Percentiles rank a stretch among this genome's conserved stretches.
Conservation (phyloP, 208 protist species). For the Leishmania gerbilli region DNA sequence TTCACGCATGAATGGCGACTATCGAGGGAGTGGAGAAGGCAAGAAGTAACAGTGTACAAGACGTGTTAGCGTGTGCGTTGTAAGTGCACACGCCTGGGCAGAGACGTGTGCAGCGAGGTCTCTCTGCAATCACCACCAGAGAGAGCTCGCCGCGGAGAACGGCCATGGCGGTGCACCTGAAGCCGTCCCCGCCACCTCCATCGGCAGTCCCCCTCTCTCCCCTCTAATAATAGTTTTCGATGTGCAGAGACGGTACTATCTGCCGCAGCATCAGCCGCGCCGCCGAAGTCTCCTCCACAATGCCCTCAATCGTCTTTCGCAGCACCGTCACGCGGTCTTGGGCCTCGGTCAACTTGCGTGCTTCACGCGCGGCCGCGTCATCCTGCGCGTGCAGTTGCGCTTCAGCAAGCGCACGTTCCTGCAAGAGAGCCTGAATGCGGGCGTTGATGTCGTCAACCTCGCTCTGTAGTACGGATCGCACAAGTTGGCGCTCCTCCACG, state of each 20-base stretch:
- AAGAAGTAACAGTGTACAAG: conserved; percentile 4
- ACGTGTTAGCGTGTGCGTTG: background rate
- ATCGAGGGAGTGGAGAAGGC: background rate
- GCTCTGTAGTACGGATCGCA: conserved; percentile 45
- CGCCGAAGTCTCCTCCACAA: conserved; percentile 54
- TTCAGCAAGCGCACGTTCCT: conserved; percentile 70
- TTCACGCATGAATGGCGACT: background rate
- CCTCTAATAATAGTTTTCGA: conserved; percentile 74
- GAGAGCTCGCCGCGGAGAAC: background rate
- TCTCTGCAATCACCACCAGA: background rate
- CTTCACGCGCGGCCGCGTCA: conserved; percentile 27
- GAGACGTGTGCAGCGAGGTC: background rate
- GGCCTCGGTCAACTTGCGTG: conserved; percentile 59
- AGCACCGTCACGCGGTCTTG: conserved; percentile 62
- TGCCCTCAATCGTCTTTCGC: conserved; percentile 62
- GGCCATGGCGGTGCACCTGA: background rate
- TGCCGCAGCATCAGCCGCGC: conserved; percentile 66
- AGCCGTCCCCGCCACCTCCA: background rate
- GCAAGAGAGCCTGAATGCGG: conserved; percentile 52
- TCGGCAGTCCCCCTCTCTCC: background rate
- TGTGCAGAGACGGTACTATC: conserved; percentile 74
- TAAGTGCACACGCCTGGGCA: background rate
- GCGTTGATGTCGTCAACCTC: conserved; percentile 72
- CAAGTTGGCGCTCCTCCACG: conserved; percentile 44
- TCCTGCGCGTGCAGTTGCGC: conserved; percentile 57